Evolutionary conservation across 2,329 filamentous ascomycete species (phyloP).

Genomic region (Botrytis aclada): DNA sequence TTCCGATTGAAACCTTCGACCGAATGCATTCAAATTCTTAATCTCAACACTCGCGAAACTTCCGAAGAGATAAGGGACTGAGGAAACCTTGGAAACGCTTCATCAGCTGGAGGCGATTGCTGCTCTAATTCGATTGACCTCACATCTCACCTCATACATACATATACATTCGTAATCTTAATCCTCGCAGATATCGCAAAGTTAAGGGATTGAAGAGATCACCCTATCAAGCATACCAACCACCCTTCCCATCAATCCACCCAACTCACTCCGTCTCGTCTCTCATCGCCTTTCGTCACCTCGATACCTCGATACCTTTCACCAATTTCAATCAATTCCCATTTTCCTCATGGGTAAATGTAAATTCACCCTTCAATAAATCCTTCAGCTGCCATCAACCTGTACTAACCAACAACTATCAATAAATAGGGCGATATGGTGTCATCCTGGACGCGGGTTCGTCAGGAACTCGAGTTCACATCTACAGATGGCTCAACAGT

Average conservation of each 20-base stretch:
- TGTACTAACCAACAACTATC: neutral
- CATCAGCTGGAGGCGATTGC: neutral
- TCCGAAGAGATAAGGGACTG: neutral
- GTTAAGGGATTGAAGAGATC: neutral
- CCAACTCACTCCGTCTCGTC: neutral
- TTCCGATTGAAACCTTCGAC: neutral
- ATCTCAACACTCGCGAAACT: neutral
- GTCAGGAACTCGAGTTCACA: constrained; percentile 90
- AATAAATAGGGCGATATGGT: constrained; percentile 63
- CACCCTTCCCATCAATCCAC: neutral
- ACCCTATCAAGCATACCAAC: neutral
- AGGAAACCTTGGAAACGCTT: neutral
- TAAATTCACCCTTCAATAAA: neutral
- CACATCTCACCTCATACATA: neutral
- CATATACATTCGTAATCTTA: neutral
- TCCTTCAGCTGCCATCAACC: neutral
- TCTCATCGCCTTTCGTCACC: neutral
- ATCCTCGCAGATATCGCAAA: neutral
- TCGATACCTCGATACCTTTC: too few relatives aligned
- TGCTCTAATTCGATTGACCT: neutral
- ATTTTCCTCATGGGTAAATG: constrained; percentile 20
- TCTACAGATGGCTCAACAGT: constrained; percentile 90
- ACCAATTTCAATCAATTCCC: neutral
- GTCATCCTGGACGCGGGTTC: constrained; percentile 97
- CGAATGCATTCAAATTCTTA: constrained; percentile 5